Base-by-base conservation (phyloP, 2,329 filamentous ascomycete genomes). In the Lasiodiplodia citricola region DNA sequence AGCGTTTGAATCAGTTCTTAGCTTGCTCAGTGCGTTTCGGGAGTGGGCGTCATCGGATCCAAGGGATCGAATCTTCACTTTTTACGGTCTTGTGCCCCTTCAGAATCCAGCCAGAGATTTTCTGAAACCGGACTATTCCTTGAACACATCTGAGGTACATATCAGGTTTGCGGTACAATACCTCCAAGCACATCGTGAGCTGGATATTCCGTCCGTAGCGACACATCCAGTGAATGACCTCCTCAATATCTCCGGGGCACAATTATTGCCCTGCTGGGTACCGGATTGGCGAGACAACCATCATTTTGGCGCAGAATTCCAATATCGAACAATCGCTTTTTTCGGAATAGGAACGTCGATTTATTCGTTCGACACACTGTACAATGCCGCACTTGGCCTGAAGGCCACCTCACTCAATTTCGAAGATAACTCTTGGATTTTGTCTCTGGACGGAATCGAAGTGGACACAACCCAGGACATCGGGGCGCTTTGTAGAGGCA, bases 301-400 rank as follows among this genome's bases (percentile, higher is more conserved):
- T 2, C 5, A 10, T 2, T 11, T 13, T n/a, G 14, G 31, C 21
- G 4, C 8, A 1, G 0, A 3, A 1, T 1, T 1, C 1, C 16
- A 7, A 6, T 57, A 57, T 18, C 13, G 5, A 1, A 3, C 35
- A 4, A 21, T 57, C 7, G 55, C 21, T 2, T 31, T 41, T 6
- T 38, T 6, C 2, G 14, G 31, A 35, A 1, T 18, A 0, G 14
- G 4, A 11, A 38, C 35, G 18, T 18, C 23, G 3, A 41, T 38
- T 6, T 31, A 14, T 21, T 7, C 8, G 5, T 38, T 10, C 31
- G 31, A 38, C 31, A 38, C 16, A 13, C 13, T 57, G 31, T 57
- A 38, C 35, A 18, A 57, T 28, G 55, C 31, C 3, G 5, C 11
- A 6, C 5, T 57, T 35, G 55, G 55, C 35, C 31, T 38, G 11